A percentile compares a stretch with the other conserved stretches of the same genome.
phyloP scores from a whole-genome alignment of 257 asterid species.

The Solanum peruvianum region DNA sequence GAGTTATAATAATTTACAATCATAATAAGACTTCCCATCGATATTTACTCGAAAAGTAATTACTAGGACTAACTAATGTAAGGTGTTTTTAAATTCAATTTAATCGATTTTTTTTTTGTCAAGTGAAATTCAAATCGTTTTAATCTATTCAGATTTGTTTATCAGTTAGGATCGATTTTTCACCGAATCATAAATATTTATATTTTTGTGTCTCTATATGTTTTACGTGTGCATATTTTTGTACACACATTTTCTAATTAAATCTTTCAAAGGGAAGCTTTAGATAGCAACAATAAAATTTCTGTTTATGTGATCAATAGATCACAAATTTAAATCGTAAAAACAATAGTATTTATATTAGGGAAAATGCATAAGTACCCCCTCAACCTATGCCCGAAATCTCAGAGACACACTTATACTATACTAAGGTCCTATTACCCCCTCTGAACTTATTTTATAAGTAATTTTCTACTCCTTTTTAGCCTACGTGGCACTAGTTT shows the following conservation, averaged over 20 bases:
- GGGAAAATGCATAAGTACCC: no score
- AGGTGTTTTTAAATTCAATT: not conserved
- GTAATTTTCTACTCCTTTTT: no score
- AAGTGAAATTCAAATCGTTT: not conserved
- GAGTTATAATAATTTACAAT: not conserved
- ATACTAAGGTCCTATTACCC: no score
- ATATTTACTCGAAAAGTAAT: not conserved
- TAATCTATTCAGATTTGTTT: not conserved
- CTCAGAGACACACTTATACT: no score
- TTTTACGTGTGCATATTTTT: not conserved
- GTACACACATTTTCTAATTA: not conserved
- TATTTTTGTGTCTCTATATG: not conserved
- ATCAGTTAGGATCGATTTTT: not conserved
- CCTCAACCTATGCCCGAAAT: no score
- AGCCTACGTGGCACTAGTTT: no score
- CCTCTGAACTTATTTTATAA: no score
- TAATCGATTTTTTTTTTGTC: not conserved
- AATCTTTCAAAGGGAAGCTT: no score
- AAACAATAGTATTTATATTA: no score
- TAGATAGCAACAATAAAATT: no score
- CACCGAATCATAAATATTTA: not conserved
- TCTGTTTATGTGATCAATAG: no score
- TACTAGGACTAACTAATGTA: not conserved
- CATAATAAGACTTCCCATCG: not conserved
- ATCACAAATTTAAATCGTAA: no score